Percentiles rank a stretch among this genome's conserved stretches.
Conservation (phyloP, 805 yeast species). For the Candida glaebosa region DNA sequence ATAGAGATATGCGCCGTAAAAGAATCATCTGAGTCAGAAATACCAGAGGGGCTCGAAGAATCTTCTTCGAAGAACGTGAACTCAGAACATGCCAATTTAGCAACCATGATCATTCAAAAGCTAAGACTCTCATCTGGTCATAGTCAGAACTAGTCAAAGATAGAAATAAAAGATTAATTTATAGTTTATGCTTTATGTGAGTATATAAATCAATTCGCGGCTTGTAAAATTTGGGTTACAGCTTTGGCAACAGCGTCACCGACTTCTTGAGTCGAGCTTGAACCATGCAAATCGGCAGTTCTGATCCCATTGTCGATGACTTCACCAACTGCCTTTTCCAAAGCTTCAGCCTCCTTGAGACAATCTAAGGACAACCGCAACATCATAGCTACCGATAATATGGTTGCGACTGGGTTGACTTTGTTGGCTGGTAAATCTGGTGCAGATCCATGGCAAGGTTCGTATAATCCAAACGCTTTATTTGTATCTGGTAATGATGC, state of each 20-base stretch:
- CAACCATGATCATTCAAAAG: not conserved
- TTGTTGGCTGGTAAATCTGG: constrained; percentile 86
- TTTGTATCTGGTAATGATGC: constrained; percentile 96
- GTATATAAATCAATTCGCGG: constrained; percentile 7
- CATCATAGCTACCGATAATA: constrained; percentile 97
- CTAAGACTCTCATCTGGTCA: not conserved
- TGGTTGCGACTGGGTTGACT: constrained; percentile 95
- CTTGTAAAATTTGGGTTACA: constrained; percentile 51
- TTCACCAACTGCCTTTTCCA: constrained; percentile 81
- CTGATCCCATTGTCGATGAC: constrained; percentile 82
- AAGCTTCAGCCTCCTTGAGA: constrained; percentile 78
- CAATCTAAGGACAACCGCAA: constrained; percentile 82
- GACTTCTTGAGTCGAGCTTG: constrained; percentile 80
- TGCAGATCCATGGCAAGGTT: constrained; percentile 98
- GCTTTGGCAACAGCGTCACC: constrained; percentile 89
- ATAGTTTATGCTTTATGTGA: not conserved
- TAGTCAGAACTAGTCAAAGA: not conserved
- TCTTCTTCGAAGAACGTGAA: constrained; percentile 5
- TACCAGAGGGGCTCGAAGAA: constrained; percentile 30
- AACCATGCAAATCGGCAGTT: constrained; percentile 90
- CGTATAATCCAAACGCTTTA: constrained; percentile 92
- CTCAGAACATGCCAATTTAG: constrained; percentile 1
- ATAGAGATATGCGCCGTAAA: constrained; percentile 10
- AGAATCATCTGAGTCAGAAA: constrained; percentile 15
- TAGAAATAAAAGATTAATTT: too few relatives aligned